Base-by-base conservation (phyloP, 306 rosid species). In the Styphnolobium japonicum region DNA sequence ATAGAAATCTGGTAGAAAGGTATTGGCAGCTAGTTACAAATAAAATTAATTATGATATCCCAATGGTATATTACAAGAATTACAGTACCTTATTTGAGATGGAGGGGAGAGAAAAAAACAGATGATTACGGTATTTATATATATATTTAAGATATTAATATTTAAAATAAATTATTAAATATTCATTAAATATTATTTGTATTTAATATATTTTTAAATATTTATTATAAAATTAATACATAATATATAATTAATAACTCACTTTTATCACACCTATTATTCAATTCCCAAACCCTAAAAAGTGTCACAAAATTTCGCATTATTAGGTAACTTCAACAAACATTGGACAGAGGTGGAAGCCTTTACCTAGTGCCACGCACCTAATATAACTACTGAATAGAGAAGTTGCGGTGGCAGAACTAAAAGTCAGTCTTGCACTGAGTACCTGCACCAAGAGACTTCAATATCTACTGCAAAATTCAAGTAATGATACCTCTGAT, bases 221-320 rank as follows among this genome's bases (percentile, higher is more conserved):
- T n/a, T n/a, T n/a, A n/a, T n/a, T n/a, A n/a, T n/a, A n/a, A n/a
- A n/a, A n/a, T n/a, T n/a, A n/a, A n/a, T n/a, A n/a, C n/a, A n/a
- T n/a, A n/a, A n/a, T n/a, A n/a, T n/a, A n/a, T n/a, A n/a, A n/a
- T n/a, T n/a, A n/a, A n/a, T n/a, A n/a, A n/a, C n/a, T n/a, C n/a
- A n/a, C n/a, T n/a, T n/a, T n/a, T n/a, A n/a, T n/a, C n/a, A n/a
- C n/a, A n/a, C n/a, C n/a, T n/a, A n/a, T n/a, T n/a, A n/a, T n/a
- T n/a, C n/a, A n/a, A n/a, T n/a, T n/a, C n/a, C n/a, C n/a, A n/a
- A n/a, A n/a, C n/a, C n/a, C 21, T 14, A 36, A 21, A 34, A 66
- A 39, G 61, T 57, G 70, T 69, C 53, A 69, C 77, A 22, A 64
- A 79, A 69, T 79, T 79, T 58, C 71, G 69, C 77, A 79, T 33